Base-by-base conservation (phyloP, 1,284 basidiomycete species). In the Pseudozyma sp. region DNA sequence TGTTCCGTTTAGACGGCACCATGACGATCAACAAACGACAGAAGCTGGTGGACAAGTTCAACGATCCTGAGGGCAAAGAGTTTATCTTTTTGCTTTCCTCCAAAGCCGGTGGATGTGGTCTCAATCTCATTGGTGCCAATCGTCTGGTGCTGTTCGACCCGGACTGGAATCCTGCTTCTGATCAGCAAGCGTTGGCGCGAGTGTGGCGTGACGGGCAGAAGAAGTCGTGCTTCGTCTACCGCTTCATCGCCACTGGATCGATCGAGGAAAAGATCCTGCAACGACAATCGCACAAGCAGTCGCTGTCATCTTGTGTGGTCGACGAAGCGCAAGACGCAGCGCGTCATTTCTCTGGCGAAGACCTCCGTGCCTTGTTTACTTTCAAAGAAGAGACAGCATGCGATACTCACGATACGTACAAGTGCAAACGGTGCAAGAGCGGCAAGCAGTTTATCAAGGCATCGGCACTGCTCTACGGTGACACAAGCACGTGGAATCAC, bases 171-270 rank as follows among this genome's bases (percentile, higher is more conserved):
- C 96, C 95, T 19, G 95, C 96, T 6, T 94, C 95, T 40, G 96
- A 99, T 85, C 97, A 99, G 85, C 97, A 99, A 86, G 96, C 96
- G 10, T 89, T 99, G 6, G 96, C 96, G 43, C 93, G 96, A 86
- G 96, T 99, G 2, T 99, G 96, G 96, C 92, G 97, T 87, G 96
- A 99, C 83, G 96, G 96, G 0, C 96, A 99, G 86, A 99, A 97
- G 90, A 99, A 99, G 90, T 74, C 75, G 31, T 78, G 93, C 85
- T 99, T 98, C 79, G 96, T 98, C 3, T 99, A 99, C 83, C 93
- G 96, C 19, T 99, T 98, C 86, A 95, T 97, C 79, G 92, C 94
- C 1, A 97, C 96, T 0, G 96, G 96, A 1, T 97, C 95, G 1
- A 97, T 99, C 74, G 97, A 99, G 86, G 97, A 99, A 86, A 99